Percentiles rank a stretch among this genome's conserved stretches.
phyloP scores from a whole-genome alignment of 805 yeast species.

The Candida sanyiensis region DNA sequence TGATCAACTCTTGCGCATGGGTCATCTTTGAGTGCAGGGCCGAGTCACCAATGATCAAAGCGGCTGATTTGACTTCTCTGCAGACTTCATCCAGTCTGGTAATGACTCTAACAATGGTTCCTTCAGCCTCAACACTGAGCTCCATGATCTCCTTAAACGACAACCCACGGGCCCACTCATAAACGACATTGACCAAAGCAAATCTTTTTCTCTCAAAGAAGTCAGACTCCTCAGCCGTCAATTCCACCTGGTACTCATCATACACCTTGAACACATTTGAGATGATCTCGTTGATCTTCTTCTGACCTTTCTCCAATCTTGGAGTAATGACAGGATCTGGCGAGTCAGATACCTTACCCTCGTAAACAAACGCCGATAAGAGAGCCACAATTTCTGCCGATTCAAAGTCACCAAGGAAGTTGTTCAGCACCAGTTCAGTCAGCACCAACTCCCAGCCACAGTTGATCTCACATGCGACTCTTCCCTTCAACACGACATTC shows the following conservation, averaged over 20 bases:
- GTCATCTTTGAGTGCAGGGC: conserved; percentile 84
- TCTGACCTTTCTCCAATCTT: conserved; percentile 65
- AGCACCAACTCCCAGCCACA: conserved; percentile 87
- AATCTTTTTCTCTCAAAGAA: conserved; percentile 81
- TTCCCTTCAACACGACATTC: conserved; percentile 80
- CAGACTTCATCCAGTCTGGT: conserved; percentile 92
- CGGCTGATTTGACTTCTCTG: conserved; percentile 89
- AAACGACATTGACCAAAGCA: conserved; percentile 87
- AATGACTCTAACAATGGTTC: conserved; percentile 93
- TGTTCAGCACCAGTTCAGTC: conserved; percentile 86
- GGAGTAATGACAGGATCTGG: conserved; percentile 68
- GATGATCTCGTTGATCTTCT: conserved; percentile 65
- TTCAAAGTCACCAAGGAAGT: conserved; percentile 86
- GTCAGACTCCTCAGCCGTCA: conserved; percentile 80
- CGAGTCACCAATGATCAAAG: conserved; percentile 90
- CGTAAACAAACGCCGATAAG: conserved; percentile 87
- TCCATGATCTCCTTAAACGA: conserved; percentile 88
- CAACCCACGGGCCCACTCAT: conserved; percentile 97
- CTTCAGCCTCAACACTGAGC: conserved; percentile 86
- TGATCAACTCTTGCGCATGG: conserved; percentile 89
- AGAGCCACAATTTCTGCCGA: conserved; percentile 97
- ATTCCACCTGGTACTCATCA: conserved; percentile 59
- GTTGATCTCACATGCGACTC: conserved; percentile 89
- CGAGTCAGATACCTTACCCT: conserved; percentile 59
- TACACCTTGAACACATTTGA: conserved; percentile 55